Base-by-base conservation (phyloP, 495 filamentous ascomycete genomes). In the Clohesyomyces aquaticus region DNA sequence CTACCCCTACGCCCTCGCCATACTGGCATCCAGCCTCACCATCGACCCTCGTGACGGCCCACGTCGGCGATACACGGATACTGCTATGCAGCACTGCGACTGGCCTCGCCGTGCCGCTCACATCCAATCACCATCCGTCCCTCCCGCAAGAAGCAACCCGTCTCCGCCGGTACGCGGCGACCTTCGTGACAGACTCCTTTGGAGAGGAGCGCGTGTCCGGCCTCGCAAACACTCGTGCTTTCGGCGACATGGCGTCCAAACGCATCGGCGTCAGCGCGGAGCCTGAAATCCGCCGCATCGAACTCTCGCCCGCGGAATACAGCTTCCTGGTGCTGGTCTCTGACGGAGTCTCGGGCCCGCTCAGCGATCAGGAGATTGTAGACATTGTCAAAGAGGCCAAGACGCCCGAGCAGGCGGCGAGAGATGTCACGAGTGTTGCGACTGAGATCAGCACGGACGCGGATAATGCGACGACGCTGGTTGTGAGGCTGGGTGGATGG, bases 161-260 rank as follows among this genome's bases (percentile, higher is more conserved):
- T 22, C 82, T 98, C 29, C 87, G 92, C 4, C 88, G 93, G 53
- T 97, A 89, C 70, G 90, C 91, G 12, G 79, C 88, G 16, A 89
- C 88, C 0, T 93, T 98, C 67, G 86, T 95, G 22, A 96, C 93
- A 0, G 94, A 98, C 73, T 94, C 91, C 16, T 98, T 98, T 71
- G 94, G 94, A 69, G 95, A 98, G 75, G 95, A 98, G 74, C 91
- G 94, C 63, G 91, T 98, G 78, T 85, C 85, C 54, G 92, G 93
- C 0, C 84, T 98, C 0, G 94, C 94, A 68, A 98, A 98, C 77
- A 93, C 90, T 9, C 89, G 94, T 4, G 82, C 93, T 1, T 97
- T 98, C 69, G 94, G 94, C 28, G 94, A 98, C 76, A 88, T 96
- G 68, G 83, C 82, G 54, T 89, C 87, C 35, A 98, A 98, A 74